phyloP scores from a whole-genome alignment of 345 rosid genomes.

The Eutrema japonicum region DNA sequence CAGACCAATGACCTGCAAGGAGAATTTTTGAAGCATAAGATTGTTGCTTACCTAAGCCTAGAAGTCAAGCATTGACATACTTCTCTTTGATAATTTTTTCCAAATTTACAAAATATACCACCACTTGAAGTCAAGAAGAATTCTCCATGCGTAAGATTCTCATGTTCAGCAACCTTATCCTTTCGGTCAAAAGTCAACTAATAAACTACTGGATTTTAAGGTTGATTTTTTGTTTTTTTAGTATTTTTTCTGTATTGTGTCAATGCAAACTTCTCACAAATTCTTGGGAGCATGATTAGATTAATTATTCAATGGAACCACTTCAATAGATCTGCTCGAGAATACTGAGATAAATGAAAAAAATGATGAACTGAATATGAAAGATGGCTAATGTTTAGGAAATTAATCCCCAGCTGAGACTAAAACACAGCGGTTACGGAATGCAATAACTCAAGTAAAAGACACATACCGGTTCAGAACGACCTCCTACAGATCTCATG shows the following conservation, averaged over 20 bases:
- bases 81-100: slow-evolving; percentile 3
- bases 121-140: slow-evolving; percentile 15
- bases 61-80: slow-evolving; percentile 22
- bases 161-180: slow-evolving; percentile 27
- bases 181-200: slow-evolving; percentile 26
- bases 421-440: slow-evolving; percentile 25
- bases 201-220: slow-evolving; percentile 9
- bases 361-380: not conserved
- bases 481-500: slow-evolving; percentile 90
- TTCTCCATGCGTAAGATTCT: not conserved
- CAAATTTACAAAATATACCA: slow-evolving; percentile 12
- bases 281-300: slow-evolving; percentile 22
- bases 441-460: slow-evolving; percentile 26
- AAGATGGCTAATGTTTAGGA: not conserved
- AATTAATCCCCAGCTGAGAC: slow-evolving; percentile 8
- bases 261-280: slow-evolving; percentile 22
- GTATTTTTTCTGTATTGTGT: not conserved
- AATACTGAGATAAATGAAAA: not conserved
- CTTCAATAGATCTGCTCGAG: slow-evolving; percentile 15
- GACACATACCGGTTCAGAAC: slow-evolving; percentile 84
- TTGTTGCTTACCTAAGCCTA: slow-evolving; percentile 35
- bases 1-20: slow-evolving; percentile 73
- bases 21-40: slow-evolving; percentile 28
- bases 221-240: not conserved
- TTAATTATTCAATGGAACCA: slow-evolving; percentile 18